phyloP scores from a whole-genome alignment of 179 eudicot genomes.

The Spergularia azorica region DNA sequence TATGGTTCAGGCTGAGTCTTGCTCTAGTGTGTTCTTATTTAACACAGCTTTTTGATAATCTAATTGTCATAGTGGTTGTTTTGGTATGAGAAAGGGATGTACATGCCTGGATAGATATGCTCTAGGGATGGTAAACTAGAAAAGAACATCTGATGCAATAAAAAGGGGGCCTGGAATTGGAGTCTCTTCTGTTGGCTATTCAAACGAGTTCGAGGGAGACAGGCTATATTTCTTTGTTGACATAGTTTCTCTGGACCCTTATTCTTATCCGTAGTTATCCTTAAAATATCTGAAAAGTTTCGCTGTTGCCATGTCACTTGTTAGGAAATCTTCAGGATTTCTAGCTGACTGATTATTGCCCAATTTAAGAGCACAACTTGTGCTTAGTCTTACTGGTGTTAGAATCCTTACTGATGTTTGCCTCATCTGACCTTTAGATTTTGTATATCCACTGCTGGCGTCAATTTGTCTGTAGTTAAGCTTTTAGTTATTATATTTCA shows the following conservation, averaged over 20 bases:
- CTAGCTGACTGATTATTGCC: background rate
- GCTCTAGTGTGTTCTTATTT: background rate
- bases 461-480: background rate
- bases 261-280: too few species aligned
- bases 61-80: background rate
- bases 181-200: background rate
- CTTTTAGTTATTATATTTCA: constrained; percentile 22
- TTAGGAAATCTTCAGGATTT: too few species aligned
- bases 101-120: background rate
- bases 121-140: background rate
- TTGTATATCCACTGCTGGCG: background rate
- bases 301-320: too few species aligned
- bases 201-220: background rate
- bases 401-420: background rate
- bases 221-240: background rate
- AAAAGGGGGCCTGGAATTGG: background rate
- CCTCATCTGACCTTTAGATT: background rate
- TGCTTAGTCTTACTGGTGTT: background rate
- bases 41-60: background rate
- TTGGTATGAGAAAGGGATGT: background rate
- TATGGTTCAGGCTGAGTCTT: constrained; percentile 1
- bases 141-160: too few species aligned
- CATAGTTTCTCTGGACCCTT: too few species aligned
- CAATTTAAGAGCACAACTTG: background rate
- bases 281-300: too few species aligned